Evolutionary conservation across 345 rosid genomes (phyloP), one percentile per base, ranked within the genome.

Genomic region (Linum lewisii): DNA sequence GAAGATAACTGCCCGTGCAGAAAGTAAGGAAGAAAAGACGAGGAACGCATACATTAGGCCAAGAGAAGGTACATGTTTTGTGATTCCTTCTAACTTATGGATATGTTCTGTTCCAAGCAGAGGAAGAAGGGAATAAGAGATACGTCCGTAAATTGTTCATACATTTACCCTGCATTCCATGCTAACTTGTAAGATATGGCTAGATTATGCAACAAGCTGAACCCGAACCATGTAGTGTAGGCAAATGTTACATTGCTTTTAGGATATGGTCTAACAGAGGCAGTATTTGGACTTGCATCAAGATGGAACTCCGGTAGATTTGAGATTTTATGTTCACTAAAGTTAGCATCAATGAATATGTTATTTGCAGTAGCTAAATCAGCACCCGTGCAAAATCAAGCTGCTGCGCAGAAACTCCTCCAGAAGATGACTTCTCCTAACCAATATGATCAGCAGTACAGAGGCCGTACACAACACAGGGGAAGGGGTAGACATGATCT

Each of bases 331-430:
- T 38, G 24, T 60, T 21, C 34, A 21, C 38, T 25, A 25, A 51
- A 13, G 2, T 26, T 54, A 34, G 67, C 51, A 14, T 26, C 24
- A 20, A 44, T 54, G 8, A 36, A 9, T 68, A 32, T 56, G 50
- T 19, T 29, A 71, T 51, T 73, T 58, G 57, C 76, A 86, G 96
- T 80, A 21, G 81, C 75, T 58, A 90, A 92, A 72, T 64, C 80
- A 51, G 81, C 77, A 11, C 90, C 95, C 57, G 68, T 83, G 62
- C 96, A 84, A 75, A 92, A 92, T 74, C 96, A 92, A 86, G 95
- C 90, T 5, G 95, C 98, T 68, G 74, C 98, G 18, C 95, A 86
- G 59, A 76, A 88, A 66, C 90, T 92, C 57, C 85, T 86, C 37
- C 88, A 79, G 77, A 92, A 88, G 72, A 86, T 92, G 96, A 72